Base-by-base conservation (phyloP, 1,284 basidiomycete genomes). In the Bjerkandera adusta region DNA sequence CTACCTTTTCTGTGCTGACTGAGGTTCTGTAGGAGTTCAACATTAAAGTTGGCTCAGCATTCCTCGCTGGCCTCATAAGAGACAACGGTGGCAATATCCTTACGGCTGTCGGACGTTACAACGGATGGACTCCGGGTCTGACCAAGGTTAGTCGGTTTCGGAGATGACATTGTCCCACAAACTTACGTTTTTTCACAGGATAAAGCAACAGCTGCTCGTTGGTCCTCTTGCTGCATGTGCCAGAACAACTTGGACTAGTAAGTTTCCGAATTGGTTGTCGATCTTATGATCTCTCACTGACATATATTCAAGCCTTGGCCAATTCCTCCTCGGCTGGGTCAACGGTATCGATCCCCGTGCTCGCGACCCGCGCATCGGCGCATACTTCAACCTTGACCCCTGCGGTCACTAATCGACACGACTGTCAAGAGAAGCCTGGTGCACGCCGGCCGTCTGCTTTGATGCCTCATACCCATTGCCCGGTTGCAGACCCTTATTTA, bases 201-300 rank as follows among this genome's bases (percentile, higher is more conserved):
- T 0, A 57, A 75, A 27, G 85, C 88, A 11, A 88, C 83, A 37
- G 77, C 78, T 40, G 81, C 83, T 33, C 70, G 67, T 7, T 45
- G 67, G 29, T 61, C 68, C 0, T 43, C 58, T 21, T 84, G 83
- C 69, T 93, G 90, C 69, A 66, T 59, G 21, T 85, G 84, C 66
- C 88, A 92, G 70, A 84, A 86, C 57, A 89, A 88, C 63, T 68
- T 84, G 22, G 87, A 89, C 65, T 89, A 89, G 85, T 85, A 59
- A 53, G 83, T 66, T 12, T 57, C 34, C n/a, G n/a, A n/a, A n/a
- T 45, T 22, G 34, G n/a, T 26, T 25, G 10, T 12, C 34, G 13
- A 10, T 21, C 7, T 13, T 20, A 20, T 41, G 4, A 11, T 36
- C 12, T 36, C 37, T 34, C 36, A 66, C 65, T 62, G 26, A 59